Conservation (phyloP, 768 basidiomycete species). For the Leucocoprinus birnbaumii region DNA sequence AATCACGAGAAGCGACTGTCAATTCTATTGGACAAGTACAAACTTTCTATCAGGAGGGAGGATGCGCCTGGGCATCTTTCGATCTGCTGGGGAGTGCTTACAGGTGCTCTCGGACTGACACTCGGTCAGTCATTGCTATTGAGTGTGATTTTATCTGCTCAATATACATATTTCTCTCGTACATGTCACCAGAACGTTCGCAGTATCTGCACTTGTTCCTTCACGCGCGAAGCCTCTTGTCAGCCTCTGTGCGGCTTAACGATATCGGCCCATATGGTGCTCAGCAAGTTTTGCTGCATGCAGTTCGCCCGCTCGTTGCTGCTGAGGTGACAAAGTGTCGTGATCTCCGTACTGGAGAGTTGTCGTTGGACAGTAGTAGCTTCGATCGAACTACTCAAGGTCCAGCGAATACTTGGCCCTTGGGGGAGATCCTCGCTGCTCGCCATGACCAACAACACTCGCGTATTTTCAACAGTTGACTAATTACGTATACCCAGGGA, state of each 20-base stretch:
- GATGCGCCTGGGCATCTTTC: slow-evolving; percentile 81
- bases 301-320: slow-evolving; percentile 65
- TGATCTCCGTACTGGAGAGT: slow-evolving; percentile 45
- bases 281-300: slow-evolving; percentile 81
- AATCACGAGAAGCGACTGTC: slow-evolving; percentile 19
- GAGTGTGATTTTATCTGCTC: not conserved
- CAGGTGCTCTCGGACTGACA: slow-evolving; percentile 69
- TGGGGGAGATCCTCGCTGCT: slow-evolving; percentile 88
- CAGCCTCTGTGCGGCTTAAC: slow-evolving; percentile 91
- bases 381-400: slow-evolving; percentile 46
- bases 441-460: slow-evolving; percentile 96
- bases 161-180: not conserved
- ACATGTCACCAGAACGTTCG: slow-evolving; percentile 58
- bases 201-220: slow-evolving; percentile 91
- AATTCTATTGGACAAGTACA: slow-evolving; percentile 62
- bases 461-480: slow-evolving; percentile 88
- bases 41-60: slow-evolving; percentile 62
- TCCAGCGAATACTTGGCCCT: slow-evolving; percentile 92
- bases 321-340: slow-evolving; percentile 43
- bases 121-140: slow-evolving; percentile 45
- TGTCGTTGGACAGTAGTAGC: slow-evolving; percentile 11
- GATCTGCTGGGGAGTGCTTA: slow-evolving; percentile 87
- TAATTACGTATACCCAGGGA: slow-evolving; percentile 17
- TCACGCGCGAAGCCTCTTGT: slow-evolving; percentile 85
- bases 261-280: slow-evolving; percentile 89